Evolutionary conservation across 192 early-diverging fungal genomes (phyloP).

Genomic region (Phlyctochytrium bullatum): DNA sequence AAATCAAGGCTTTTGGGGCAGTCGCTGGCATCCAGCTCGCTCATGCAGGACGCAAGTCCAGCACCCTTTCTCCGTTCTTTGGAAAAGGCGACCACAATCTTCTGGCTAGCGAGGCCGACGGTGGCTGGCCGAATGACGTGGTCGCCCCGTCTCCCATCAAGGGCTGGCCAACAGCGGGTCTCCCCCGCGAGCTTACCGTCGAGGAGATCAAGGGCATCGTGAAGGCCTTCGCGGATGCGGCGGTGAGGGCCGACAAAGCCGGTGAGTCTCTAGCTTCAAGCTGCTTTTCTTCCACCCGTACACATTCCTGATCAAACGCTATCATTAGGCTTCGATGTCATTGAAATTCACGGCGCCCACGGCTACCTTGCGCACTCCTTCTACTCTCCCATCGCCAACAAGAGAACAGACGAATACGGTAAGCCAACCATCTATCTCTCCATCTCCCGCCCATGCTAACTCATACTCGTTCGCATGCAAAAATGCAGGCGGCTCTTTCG

Average conservation of each 20-base stretch:
- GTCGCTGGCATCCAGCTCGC: too few relatives aligned
- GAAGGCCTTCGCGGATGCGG: constrained; percentile 41
- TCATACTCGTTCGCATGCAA: too few relatives aligned
- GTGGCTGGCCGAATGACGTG: constrained; percentile 75
- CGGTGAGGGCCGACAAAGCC: neutral
- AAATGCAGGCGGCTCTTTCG: constrained; percentile 44
- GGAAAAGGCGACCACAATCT: constrained; percentile 10
- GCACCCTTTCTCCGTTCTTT: too few relatives aligned
- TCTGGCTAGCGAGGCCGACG: constrained; percentile 36
- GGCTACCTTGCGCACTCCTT: constrained; percentile 89
- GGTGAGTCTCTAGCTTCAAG: constrained; percentile 1
- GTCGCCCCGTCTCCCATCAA: constrained; percentile 58
- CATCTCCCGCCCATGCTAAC: too few relatives aligned
- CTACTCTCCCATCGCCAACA: constrained; percentile 76
- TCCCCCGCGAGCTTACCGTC: constrained; percentile 57
- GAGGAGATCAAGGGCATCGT: constrained; percentile 65
- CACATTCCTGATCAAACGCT: constrained; percentile 51
- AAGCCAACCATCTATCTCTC: too few relatives aligned
- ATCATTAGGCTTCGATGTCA: constrained; percentile 76
- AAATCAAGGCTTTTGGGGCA: too few relatives aligned
- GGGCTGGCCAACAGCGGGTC: constrained; percentile 12
- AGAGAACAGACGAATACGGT: constrained; percentile 86
- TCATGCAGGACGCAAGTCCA: too few relatives aligned
- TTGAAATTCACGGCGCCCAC: constrained; percentile 77
- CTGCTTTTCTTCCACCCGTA: neutral